Evolutionary conservation across 1,284 basidiomycete genomes (phyloP).

Genomic region (Fistulinella staudtii): DNA sequence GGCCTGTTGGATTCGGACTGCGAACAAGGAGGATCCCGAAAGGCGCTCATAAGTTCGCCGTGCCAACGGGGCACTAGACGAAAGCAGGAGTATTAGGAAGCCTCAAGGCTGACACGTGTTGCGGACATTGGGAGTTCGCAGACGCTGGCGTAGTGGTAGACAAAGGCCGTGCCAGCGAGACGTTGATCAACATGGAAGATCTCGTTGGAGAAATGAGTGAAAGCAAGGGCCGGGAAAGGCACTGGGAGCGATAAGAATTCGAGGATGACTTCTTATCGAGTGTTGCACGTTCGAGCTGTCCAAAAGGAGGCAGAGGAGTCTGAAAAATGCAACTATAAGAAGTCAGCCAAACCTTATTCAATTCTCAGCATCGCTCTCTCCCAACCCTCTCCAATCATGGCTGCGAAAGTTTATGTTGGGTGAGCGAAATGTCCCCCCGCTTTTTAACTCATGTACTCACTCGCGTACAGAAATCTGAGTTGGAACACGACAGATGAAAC

Average conservation of each 20-base stretch:
- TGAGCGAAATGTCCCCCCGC: conserved; percentile 44
- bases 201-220: background rate
- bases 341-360: conserved; percentile 22
- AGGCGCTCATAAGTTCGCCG: too few relatives aligned
- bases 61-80: too few relatives aligned
- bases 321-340: conserved; percentile 34
- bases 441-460: background rate
- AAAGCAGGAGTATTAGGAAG: background rate
- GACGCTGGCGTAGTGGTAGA: background rate
- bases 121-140: background rate
- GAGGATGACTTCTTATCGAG: background rate
- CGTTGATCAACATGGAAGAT: background rate
- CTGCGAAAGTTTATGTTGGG: conserved; percentile 82
- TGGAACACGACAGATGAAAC: conserved; percentile 90
- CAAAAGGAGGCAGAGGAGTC: conserved; percentile 33
- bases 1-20: too few relatives aligned
- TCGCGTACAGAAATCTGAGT: conserved; percentile 67
- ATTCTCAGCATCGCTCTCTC: conserved; percentile 12
- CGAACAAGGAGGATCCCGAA: too few relatives aligned
- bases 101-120: conserved; percentile 18
- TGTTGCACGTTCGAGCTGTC: conserved; percentile 10
- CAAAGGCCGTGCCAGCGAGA: background rate
- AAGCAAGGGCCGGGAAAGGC: background rate
- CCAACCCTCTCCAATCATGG: conserved; percentile 43
- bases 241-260: conserved; percentile 20